Evolutionary conservation across 176 grass and related monocot genomes (phyloP), one percentile per base, ranked within the genome.

Genomic region (Tuctoria greenei): DNA sequence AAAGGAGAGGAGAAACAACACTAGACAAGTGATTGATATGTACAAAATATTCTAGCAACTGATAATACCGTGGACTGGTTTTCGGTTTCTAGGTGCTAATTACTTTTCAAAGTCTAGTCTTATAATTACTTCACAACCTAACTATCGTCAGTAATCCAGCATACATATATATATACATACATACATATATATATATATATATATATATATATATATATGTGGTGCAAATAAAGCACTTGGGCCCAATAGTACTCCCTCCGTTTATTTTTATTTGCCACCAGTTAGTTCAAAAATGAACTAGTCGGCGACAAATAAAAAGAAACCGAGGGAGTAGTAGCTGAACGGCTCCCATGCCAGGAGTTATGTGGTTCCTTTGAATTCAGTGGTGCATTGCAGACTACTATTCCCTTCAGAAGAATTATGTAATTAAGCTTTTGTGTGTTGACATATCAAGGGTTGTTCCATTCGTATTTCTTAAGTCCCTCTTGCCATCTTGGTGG

Each of bases 71-170:
- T 79, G 69, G 75, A 75, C 75, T 69, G 64, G 45, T 74, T 84
- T 84, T 79, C 73, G 45, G 81, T 74, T 84, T 79, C 75, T 84
- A 69, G 69, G 81, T 88, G 52, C 75, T 79, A 83, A 35, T 63
- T 59, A 72, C 54, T 70, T 62, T 69, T 21, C 11, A 31, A 59
- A 42, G 73, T 56, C 68, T 79, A 87, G 83, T 74, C 61, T 45
- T 81, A 79, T 62, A 73, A 63, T 79, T 52, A 69, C 15, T 61
- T 44, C 62, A 55, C 63, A 54, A 74, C 55, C 75, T 74, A 83
- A 83, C n/a, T 46, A 54, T 7, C n/a, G n/a, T n/a, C 20, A 31
- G 15, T 79, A 60, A 49, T 61, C 17, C 11, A 56, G 24, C 65
- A 52, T 51, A 66, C 26, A 46, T 73, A 67, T n/a, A n/a, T n/a